Evolutionary conservation across 768 basidiomycete species (phyloP), one percentile per base, ranked within the genome.

Genomic region (Russula vinacea): DNA sequence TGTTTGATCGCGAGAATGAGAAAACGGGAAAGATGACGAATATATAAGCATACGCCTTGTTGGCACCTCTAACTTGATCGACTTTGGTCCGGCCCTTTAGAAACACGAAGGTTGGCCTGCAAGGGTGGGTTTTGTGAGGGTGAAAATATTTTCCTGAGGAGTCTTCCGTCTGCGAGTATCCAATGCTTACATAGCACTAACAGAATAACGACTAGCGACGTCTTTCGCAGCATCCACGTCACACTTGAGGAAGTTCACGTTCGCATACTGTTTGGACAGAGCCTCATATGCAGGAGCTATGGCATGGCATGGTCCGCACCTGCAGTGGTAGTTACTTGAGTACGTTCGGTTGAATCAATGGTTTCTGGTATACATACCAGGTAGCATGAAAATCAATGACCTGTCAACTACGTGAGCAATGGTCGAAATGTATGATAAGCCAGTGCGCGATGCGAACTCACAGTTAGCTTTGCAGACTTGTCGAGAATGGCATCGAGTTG

Each of bases 331-430:
- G 24, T 51, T 17, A 62, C 55, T 8, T 49, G 35, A 62, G 67
- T 51, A 72, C 22, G 56, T n/a, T 51, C 33, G 22, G 54, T 33
- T 22, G 49, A 16, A 24, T 19, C 4, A 37, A 50, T 26, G 65
- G 40, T 45, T 50, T 39, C 40, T 33, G 35, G 52, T 22, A 35
- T 39, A 68, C 76, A 68, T 68, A 90, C 91, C 91, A 93, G 65
- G 86, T 82, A 60, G 91, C 91, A 73, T 92, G 89, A 71, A 93
- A 93, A 75, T 93, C 91, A 65, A 93, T 90, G 64, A 93, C 86
- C 89, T 90, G 54, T 26, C 60, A 35, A 35, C 24, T 47, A 54
- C 47, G 49, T 56, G 44, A 66, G 51, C 40, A 37, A 29, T 39
- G 50, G 67, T 55, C 39, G 35, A 13, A 52, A 59, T 44, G 47